Evolutionary conservation across 2,329 filamentous ascomycete species (phyloP).

Genomic region (Byssoonygena ceratinophila): DNA sequence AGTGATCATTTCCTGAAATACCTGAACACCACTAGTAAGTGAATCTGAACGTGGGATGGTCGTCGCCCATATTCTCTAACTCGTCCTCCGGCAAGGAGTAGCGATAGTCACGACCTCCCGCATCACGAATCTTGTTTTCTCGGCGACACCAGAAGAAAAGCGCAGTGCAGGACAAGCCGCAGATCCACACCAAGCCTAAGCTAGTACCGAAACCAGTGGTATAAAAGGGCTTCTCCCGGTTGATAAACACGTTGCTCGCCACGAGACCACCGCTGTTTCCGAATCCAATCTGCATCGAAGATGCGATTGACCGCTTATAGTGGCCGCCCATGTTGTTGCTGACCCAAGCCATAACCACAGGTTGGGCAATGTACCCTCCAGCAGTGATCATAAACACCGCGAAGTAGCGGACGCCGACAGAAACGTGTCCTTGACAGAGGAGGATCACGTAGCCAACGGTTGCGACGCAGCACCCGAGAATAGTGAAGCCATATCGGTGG

Average conservation of each 20-base stretch:
- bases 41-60: conserved; percentile 32
- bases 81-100: conserved; percentile 28
- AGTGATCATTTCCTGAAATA: too few species aligned
- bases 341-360: conserved; percentile 48
- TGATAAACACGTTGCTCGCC: conserved; percentile 28
- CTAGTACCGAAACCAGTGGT: conserved; percentile 23
- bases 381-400: conserved; percentile 46
- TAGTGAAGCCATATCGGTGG: conserved; percentile 46
- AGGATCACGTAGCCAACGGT: conserved; percentile 48
- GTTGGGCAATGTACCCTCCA: conserved; percentile 47
- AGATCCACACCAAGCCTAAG: conserved; percentile 29
- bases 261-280: conserved; percentile 30
- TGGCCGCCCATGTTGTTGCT: conserved; percentile 48
- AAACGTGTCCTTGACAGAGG: conserved; percentile 39
- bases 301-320: conserved; percentile 47
- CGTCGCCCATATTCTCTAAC: conserved; percentile 31
- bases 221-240: conserved; percentile 24
- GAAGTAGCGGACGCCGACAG: conserved; percentile 44
- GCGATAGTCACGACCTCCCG: conserved; percentile 29
- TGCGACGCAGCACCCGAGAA: conserved; percentile 41
- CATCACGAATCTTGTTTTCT: conserved; percentile 30
- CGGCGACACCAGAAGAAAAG: conserved; percentile 27
- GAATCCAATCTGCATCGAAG: conserved; percentile 42
- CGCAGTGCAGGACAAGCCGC: conserved; percentile 23
- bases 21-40: conserved; percentile 21